Base-by-base conservation (phyloP, 345 rosid genomes). In the Eucalyptus viminalis region DNA sequence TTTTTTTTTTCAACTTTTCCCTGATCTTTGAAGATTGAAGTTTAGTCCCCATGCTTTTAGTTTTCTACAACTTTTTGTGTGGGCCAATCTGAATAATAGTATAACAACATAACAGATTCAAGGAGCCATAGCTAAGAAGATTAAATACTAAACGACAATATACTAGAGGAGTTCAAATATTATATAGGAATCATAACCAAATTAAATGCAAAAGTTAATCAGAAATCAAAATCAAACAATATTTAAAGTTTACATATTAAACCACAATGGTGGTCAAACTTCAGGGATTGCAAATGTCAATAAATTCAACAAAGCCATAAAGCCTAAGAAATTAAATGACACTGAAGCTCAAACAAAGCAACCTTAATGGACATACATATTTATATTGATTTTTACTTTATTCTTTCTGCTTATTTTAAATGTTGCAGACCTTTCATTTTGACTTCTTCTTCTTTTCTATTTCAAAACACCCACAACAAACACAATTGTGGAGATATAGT, bases 11-110 rank as follows among this genome's bases (percentile, higher is more conserved):
- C n/a, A 56, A 3, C 11, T 11, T 24, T 4, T 24, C 65, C 4
- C 14, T 24, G 1, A 62, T 29, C 69, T 62, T 62, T 62, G 72
- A 65, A n/a, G 10, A 65, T 65, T 65, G 37, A 65, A 65, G 11
- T 65, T 62, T 65, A n/a, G 72, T 8, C 13, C 5, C 5, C n/a
- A 7, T 7, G 19, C 72, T 65, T 65, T n/a, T n/a, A 65, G 3
- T 65, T n/a, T 7, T n/a, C 1, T 29, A 9, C 34, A 29, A 62
- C n/a, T 6, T 60, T 60, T 27, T 27, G n/a, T 0, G 0, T 4
- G 1, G 53, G 31, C 40, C 4, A 4, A 34, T 34, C 3, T 11
- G 3, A 29, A 29, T 4, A 62, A 29, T 29, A 7, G 72, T n/a
- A 10, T 14, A 4, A n/a, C 4, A 37, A 16, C n/a, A 14, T 29